These are phyloP conservation scores for Calamus simplicifolius DNA, from an alignment of 176 grass and related monocot species.

Conservation along the genomic window DNA sequence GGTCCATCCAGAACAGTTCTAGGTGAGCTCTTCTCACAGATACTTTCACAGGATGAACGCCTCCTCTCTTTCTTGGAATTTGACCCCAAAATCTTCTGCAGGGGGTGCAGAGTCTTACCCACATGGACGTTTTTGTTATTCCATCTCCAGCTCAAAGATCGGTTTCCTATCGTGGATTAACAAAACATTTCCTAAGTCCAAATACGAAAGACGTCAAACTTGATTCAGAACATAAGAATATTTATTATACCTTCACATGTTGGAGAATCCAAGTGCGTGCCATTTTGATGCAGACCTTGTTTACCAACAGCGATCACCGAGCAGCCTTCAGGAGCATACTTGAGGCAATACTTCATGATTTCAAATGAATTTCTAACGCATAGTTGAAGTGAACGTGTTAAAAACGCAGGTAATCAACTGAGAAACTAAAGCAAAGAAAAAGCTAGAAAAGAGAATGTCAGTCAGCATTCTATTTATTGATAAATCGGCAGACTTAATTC, in stretches of 20 bases:
- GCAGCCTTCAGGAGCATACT: conserved; percentile 58
- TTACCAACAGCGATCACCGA: conserved; percentile 61
- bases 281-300: conserved; percentile 24
- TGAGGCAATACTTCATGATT: conserved; percentile 66
- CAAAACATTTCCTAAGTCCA: background rate
- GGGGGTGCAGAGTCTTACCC: conserved; percentile 25
- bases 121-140: conserved; percentile 19
- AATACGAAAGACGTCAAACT: background rate
- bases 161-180: conserved; percentile 22
- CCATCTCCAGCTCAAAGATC: conserved; percentile 55
- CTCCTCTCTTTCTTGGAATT: conserved; percentile 37
- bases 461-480: too few relatives aligned
- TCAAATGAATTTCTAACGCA: conserved; percentile 50
- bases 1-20: conserved; percentile 60
- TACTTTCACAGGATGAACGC: conserved; percentile 21
- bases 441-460: background rate
- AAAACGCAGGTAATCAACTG: too few relatives aligned
- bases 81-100: conserved; percentile 62
- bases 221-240: background rate
- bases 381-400: background rate
- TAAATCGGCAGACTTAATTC: too few relatives aligned
- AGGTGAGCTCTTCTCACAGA: conserved; percentile 59
- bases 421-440: background rate
- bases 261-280: conserved; percentile 17
- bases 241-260: conserved; percentile 48